Evolutionary conservation across 2,329 filamentous ascomycete genomes (phyloP).

Genomic region (Trichophyton mentagrophytes): DNA sequence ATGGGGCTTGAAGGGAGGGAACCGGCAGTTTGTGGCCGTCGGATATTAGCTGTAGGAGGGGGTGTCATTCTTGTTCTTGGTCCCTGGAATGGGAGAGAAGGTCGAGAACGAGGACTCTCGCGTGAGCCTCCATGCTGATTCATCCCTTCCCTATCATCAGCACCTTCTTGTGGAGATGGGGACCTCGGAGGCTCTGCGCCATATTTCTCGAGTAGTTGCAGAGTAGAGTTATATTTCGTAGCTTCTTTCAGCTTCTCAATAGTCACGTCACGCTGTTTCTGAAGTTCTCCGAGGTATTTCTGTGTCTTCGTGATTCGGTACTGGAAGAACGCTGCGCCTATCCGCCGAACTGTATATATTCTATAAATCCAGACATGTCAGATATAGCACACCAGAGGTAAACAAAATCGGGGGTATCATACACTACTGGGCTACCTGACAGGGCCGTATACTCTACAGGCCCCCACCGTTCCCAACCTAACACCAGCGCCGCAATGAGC

Average conservation of each 20-base stretch:
- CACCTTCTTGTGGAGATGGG: conserved; percentile 19
- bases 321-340: conserved; percentile 59
- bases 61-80: conserved; percentile 44
- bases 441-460: conserved; percentile 65
- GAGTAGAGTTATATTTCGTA: conserved; percentile 90
- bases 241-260: conserved; percentile 91
- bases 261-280: conserved; percentile 68
- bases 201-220: conserved; percentile 89
- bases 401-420: conserved; percentile 23
- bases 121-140: conserved; percentile 10
- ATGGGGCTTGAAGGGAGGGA: conserved; percentile 15
- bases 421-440: conserved; percentile 66
- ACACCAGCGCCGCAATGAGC: conserved; percentile 68
- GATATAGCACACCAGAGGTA: neutral
- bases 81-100: conserved; percentile 18
- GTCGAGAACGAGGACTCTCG: conserved; percentile 15
- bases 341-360: conserved; percentile 63
- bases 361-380: conserved; percentile 32
- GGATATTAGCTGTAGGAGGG: conserved; percentile 54
- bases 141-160: conserved; percentile 1
- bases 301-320: conserved; percentile 64
- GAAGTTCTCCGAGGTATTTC: conserved; percentile 56
- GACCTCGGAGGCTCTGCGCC: conserved; percentile 49
- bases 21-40: conserved; percentile 15
- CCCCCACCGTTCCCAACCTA: conserved; percentile 70